phyloP scores from a whole-genome alignment of 768 basidiomycete genomes.

The Boletus sensibilis region DNA sequence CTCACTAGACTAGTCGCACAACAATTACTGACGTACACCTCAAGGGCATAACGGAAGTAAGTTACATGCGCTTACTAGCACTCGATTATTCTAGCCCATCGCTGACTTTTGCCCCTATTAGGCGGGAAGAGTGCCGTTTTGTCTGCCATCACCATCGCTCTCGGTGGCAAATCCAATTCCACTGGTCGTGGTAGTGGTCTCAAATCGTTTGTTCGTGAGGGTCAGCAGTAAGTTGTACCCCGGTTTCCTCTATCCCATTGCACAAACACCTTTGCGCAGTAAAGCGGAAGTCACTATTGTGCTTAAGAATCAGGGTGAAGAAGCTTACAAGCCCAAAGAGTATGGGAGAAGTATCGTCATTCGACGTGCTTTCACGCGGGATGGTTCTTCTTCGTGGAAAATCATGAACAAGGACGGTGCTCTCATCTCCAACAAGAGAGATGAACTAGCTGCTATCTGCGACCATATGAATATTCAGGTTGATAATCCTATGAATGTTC shows the following conservation, averaged over 20 bases:
- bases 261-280: conserved; percentile 40
- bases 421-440: conserved; percentile 70
- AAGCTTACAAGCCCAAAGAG: conserved; percentile 81
- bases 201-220: conserved; percentile 83
- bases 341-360: conserved; percentile 87
- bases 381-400: conserved; percentile 78
- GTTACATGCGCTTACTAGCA: conserved; percentile 31
- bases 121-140: conserved; percentile 95
- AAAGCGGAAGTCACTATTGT: conserved; percentile 71
- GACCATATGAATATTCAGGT: conserved; percentile 97
- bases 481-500: conserved; percentile 93
- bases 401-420: conserved; percentile 70
- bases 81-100: neutral
- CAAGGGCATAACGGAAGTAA: conserved; percentile 89
- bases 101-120: conserved; percentile 31
- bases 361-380: conserved; percentile 74
- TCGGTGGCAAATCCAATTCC: conserved; percentile 89
- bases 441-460: conserved; percentile 84
- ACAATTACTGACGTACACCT: conserved; percentile 1
- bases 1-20: neutral
- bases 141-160: conserved; percentile 87
- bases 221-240: conserved; percentile 56
- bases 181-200: conserved; percentile 88
- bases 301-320: conserved; percentile 87
- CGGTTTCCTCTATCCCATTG: neutral